Evolutionary conservation across 2,329 filamentous ascomycete genomes (phyloP), one percentile per base, ranked within the genome.

Genomic region (Rutstroemia sp.): DNA sequence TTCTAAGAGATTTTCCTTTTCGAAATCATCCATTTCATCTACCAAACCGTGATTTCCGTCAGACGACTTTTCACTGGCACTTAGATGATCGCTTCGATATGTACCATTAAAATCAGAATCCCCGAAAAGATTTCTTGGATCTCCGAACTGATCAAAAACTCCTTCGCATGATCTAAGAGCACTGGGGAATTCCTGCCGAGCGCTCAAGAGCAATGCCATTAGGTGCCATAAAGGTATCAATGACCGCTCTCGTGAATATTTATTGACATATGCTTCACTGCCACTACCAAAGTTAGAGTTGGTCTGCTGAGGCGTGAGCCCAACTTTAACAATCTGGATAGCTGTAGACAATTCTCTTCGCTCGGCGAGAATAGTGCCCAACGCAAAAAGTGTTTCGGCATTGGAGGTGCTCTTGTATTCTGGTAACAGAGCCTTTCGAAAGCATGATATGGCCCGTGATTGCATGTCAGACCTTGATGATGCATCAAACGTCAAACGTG

Each of bases 141-240:
- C 84, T 53, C 86, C 84, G 65, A 96, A 95, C 67, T 95, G 89
- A 63, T 96, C 91, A 67, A 97, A 88, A 3, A 91, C 92, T 25
- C 89, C 91, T 68, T 95, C 90, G 64, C 92, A 97, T 34, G 91
- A 87, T 65, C 86, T 85, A 27, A 83, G 80, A 2, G 94, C 92
- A 70, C 88, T 87, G 50, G 82, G 75, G 65, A 88, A 95, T 60
- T 96, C 91, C 62, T 95, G 88, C 61, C 88, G 84, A 1, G 91
- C 89, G 62, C 89, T 96, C 30, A 97, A 74, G 21, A 97, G 77
- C 23, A 99, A 77, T 0, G 90, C 86, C 48, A 99, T 78, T 16
- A 99, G 78, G 74, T 99, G 94, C 92, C 94, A 96, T 23, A 96
- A 73, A 2, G 92, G 86, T 23, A 97, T 84, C 37, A 86, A 72